Conservation (phyloP, 1,139 yeast species). For the Pneumocystis carinii region DNA sequence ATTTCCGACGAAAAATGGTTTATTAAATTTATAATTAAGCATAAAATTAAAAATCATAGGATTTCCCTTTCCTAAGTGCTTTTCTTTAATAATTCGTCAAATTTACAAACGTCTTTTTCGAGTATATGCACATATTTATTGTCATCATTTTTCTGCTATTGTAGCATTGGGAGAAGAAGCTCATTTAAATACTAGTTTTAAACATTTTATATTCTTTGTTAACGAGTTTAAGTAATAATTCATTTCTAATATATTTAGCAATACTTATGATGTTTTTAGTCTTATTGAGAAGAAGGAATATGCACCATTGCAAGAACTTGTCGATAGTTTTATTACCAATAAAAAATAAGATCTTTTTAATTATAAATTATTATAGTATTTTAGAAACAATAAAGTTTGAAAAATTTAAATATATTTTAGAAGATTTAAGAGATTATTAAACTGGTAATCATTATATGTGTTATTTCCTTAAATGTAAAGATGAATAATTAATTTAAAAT, state of each 20-base stretch:
- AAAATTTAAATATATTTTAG: not conserved
- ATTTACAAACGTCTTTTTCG: constrained; percentile 81
- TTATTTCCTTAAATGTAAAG: not conserved
- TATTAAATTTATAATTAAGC: not conserved
- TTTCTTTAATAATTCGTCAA: constrained; percentile 58
- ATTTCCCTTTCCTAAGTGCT: constrained; percentile 47
- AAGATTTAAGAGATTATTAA: not conserved
- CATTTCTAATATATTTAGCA: not conserved
- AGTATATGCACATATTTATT: constrained; percentile 94
- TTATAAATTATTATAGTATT: not conserved
- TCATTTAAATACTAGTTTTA: constrained; percentile 81
- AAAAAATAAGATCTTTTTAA: not conserved
- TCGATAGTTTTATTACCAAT: constrained; percentile 41
- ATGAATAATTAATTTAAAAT: not conserved
- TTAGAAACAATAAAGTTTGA: not conserved
- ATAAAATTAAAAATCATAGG: constrained; percentile 27
- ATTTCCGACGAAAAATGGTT: constrained; percentile 62
- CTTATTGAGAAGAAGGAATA: constrained; percentile 66
- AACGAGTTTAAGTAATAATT: constrained; percentile 45
- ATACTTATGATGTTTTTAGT: not conserved
- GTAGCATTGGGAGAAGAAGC: constrained; percentile 84
- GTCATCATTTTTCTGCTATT: constrained; percentile 93
- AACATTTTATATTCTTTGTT: constrained; percentile 80
- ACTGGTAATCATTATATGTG: not conserved
- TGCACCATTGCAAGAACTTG: constrained; percentile 83